Evolutionary conservation across 2,329 filamentous ascomycete species (phyloP).

Genomic region (Fonsecaea pedrosoi): DNA sequence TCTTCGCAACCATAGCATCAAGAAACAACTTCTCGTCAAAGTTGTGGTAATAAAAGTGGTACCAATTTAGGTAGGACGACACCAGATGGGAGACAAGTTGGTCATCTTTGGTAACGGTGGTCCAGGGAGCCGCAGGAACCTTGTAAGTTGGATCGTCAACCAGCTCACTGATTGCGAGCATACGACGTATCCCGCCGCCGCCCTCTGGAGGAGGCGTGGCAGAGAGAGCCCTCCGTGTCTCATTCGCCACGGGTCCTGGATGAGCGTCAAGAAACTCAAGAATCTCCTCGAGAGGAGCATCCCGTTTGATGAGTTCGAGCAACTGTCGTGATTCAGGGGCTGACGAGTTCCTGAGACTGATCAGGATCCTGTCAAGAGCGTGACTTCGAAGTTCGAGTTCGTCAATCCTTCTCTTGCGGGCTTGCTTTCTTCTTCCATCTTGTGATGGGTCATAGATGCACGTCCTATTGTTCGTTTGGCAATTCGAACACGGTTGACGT

Average conservation of each 20-base stretch:
- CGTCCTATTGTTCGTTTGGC: conserved; percentile 41
- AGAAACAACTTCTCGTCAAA: conserved; percentile 45
- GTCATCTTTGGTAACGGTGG: conserved; percentile 44
- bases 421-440: conserved; percentile 48
- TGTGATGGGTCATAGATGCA: conserved; percentile 48
- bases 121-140: conserved; percentile 41
- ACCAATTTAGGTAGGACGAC: conserved; percentile 46
- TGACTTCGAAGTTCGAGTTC: conserved; percentile 47
- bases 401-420: conserved; percentile 45
- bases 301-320: conserved; percentile 42
- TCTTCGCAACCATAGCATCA: conserved; percentile 42
- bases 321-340: conserved; percentile 42
- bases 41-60: conserved; percentile 42
- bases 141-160: conserved; percentile 20
- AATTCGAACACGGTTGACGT: conserved; percentile 47
- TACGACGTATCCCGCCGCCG: conserved; percentile 15
- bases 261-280: conserved; percentile 36
- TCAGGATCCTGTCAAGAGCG: conserved; percentile 44
- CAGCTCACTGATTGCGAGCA: conserved; percentile 28
- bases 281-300: conserved; percentile 42
- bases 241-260: conserved; percentile 22
- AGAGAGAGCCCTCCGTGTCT: conserved; percentile 20
- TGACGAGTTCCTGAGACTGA: conserved; percentile 42
- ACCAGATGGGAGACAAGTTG: conserved; percentile 45
- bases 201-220: conserved; percentile 23